Evolutionary conservation across 176 grass and related monocot genomes (phyloP).

Genomic region (Oryza rufipogon): DNA sequence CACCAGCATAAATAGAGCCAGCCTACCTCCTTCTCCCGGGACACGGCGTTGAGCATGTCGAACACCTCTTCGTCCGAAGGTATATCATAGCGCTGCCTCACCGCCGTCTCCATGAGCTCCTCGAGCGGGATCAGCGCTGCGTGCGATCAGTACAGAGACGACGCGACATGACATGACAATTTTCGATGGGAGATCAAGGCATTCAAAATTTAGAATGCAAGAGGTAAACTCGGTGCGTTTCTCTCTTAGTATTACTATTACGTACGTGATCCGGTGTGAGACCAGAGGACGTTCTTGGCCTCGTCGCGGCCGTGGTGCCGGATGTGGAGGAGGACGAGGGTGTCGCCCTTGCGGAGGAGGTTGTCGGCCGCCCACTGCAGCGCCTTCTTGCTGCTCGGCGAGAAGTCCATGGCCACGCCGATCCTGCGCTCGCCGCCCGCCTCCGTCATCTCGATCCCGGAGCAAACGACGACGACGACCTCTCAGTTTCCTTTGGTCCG

Average conservation of each 20-base stretch:
- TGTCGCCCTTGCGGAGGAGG: conserved; percentile 63
- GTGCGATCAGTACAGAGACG: neutral
- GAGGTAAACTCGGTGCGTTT: neutral
- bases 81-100: conserved; percentile 61
- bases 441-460: conserved; percentile 20
- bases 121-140: conserved; percentile 70
- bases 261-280: conserved; percentile 61
- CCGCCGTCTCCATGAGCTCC: conserved; percentile 62
- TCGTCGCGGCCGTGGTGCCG: conserved; percentile 42
- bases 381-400: conserved; percentile 82
- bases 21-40: conserved; percentile 59
- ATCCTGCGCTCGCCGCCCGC: conserved; percentile 52
- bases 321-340: conserved; percentile 72
- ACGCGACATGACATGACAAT: neutral
- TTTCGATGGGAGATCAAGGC: neutral
- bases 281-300: conserved; percentile 55
- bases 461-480: neutral
- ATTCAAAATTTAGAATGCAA: neutral
- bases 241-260: no score
- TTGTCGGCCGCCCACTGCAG: conserved; percentile 70
- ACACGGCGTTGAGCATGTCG: conserved; percentile 49
- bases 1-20: neutral
- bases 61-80: conserved; percentile 56
- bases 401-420: conserved; percentile 84
- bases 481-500: neutral